Conservation (phyloP, 306 rosid genomes). For the Luffa acutangula region DNA sequence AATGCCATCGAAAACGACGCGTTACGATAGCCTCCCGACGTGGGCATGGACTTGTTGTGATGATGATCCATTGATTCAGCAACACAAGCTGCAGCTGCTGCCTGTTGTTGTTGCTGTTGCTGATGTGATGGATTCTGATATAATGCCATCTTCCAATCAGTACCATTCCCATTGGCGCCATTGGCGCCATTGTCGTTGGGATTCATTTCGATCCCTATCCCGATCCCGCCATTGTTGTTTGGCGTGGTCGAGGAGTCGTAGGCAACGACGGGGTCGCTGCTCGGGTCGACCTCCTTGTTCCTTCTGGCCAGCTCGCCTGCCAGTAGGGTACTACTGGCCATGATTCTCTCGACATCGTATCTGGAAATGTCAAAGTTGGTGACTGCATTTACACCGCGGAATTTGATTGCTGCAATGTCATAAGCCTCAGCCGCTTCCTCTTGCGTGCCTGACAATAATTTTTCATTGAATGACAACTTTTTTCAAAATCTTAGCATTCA, state of each 20-base stretch:
- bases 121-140: not conserved
- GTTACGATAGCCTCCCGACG: not conserved
- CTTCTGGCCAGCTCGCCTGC: conserved; percentile 12
- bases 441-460: conserved; percentile 11
- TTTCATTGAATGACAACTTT: not conserved
- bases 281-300: conserved; percentile 10
- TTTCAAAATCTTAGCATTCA: not conserved
- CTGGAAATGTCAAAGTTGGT: conserved; percentile 16
- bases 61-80: not conserved
- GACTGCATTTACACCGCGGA: conserved; percentile 18
- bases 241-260: not conserved
- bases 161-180: not conserved
- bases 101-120: not conserved
- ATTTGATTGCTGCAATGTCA: conserved; percentile 17
- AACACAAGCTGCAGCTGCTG: not conserved
- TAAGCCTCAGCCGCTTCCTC: conserved; percentile 21
- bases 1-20: not conserved
- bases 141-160: conserved; percentile 8
- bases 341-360: conserved; percentile 13
- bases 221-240: conserved; percentile 7
- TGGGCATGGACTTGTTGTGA: not conserved
- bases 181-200: not conserved
- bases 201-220: not conserved
- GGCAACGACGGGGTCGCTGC: not conserved
- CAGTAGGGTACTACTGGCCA: conserved; percentile 14